Percentiles rank a stretch among this genome's conserved stretches.
Evolutionary conservation across 768 basidiomycete species (phyloP).

Genomic region (Phlegmacium glaucopus): DNA sequence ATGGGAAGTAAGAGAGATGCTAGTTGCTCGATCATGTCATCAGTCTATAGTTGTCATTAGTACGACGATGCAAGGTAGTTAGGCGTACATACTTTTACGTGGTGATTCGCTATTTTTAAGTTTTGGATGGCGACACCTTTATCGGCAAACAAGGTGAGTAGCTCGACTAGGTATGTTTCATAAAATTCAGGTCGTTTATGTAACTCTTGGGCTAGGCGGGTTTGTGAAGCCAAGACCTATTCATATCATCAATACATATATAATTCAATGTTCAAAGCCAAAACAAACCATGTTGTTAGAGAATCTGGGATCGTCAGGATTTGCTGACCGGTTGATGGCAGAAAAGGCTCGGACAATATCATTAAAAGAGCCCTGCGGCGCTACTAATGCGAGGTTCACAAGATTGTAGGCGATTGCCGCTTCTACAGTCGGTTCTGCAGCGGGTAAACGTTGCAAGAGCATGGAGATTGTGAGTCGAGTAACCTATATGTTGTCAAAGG

Average conservation of each 20-base stretch:
- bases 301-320: slow-evolving; percentile 83
- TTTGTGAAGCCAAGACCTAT: slow-evolving; percentile 88
- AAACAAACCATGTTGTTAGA: slow-evolving; percentile 82
- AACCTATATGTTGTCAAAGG: slow-evolving; percentile 42
- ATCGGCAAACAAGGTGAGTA: slow-evolving; percentile 83
- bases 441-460: slow-evolving; percentile 83
- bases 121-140: slow-evolving; percentile 92
- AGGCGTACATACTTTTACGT: slow-evolving; percentile 51
- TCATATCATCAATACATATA: not conserved
- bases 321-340: slow-evolving; percentile 78
- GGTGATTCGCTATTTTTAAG: slow-evolving; percentile 60
- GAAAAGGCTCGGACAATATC: slow-evolving; percentile 88
- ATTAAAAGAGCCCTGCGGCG: slow-evolving; percentile 70
- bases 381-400: slow-evolving; percentile 81
- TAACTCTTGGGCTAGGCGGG: slow-evolving; percentile 80
- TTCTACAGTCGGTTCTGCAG: slow-evolving; percentile 84
- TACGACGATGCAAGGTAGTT: not conserved
- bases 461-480: slow-evolving; percentile 88
- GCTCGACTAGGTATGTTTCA: slow-evolving; percentile 76
- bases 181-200: slow-evolving; percentile 73
- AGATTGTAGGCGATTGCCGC: slow-evolving; percentile 90
- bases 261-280: not conserved
- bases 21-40: slow-evolving; percentile 83
- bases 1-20: slow-evolving; percentile 88
- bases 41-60: slow-evolving; percentile 42